Percentiles rank a stretch among this genome's conserved stretches.
phyloP scores from a whole-genome alignment of 768 basidiomycete genomes.

The Psilocybe azurescens region DNA sequence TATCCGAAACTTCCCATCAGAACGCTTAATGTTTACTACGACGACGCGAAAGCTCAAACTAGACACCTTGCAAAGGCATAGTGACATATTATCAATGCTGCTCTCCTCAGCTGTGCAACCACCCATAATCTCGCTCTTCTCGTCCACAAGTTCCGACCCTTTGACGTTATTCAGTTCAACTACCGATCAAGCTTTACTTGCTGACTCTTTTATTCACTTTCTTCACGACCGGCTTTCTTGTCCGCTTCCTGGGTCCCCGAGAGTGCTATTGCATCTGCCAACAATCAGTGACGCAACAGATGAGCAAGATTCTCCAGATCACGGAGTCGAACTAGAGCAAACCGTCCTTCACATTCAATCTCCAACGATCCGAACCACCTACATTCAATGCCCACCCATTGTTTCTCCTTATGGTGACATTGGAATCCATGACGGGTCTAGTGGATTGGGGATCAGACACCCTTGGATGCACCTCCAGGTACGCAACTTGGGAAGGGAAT shows the following conservation, averaged over 20 bases:
- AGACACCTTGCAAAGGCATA: no score
- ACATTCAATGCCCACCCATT: conserved; percentile 61
- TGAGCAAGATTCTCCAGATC: conserved; percentile 30
- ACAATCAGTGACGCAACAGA: conserved; percentile 23
- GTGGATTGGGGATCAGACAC: conserved; percentile 64
- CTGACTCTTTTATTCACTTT: conserved; percentile 70
- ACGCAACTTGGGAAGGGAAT: conserved; percentile 67
- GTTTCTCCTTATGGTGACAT: conserved; percentile 7
- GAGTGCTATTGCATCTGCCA: conserved; percentile 49
- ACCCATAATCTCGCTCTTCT: conserved; percentile 71
- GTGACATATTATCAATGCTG: not conserved
- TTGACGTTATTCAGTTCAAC: conserved; percentile 57
- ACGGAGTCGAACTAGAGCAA: conserved; percentile 53
- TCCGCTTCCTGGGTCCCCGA: conserved; percentile 54
- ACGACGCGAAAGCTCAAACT: no score
- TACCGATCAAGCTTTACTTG: conserved; percentile 53
- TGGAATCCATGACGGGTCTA: conserved; percentile 15
- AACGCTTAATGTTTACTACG: no score
- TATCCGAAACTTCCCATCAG: no score
- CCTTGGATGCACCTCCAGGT: conserved; percentile 81
- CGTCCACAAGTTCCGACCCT: conserved; percentile 70
- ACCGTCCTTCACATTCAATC: conserved; percentile 83
- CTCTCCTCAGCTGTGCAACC: conserved; percentile 55
- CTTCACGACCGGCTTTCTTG: conserved; percentile 61
- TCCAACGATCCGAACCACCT: conserved; percentile 71